Evolutionary conservation across 108 stramenopile genomes (phyloP).

Genomic region (Nitzschia putrida): DNA sequence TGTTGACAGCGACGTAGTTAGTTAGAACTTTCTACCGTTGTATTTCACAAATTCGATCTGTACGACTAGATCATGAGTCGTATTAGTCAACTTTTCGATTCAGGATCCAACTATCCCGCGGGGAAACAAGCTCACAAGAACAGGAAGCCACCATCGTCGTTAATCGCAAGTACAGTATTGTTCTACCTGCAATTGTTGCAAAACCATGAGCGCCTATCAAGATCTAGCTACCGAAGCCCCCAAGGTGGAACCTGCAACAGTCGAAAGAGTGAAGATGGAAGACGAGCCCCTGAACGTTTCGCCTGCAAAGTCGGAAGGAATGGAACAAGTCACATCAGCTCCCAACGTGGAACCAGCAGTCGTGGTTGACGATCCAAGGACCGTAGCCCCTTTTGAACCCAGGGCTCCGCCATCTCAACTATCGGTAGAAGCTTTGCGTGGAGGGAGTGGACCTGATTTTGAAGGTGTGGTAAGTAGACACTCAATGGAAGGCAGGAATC

Average conservation of each 20-base stretch:
- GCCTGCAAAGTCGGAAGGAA: constrained; percentile 30
- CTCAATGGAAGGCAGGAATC: background rate
- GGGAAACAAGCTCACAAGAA: no score
- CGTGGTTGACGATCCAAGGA: constrained; percentile 21
- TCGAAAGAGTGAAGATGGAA: constrained; percentile 12
- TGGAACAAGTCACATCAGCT: constrained; percentile 32
- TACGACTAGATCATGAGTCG: no score
- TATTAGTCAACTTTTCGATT: no score
- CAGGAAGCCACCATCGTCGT: no score
- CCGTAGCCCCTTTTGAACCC: constrained; percentile 29
- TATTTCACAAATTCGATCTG: no score
- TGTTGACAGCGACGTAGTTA: no score
- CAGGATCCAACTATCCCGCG: no score
- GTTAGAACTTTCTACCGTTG: no score
- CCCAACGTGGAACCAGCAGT: constrained; percentile 34
- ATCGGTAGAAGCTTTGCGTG: constrained; percentile 42
- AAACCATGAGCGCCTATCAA: constrained; percentile 21
- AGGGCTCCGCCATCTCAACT: constrained; percentile 17
- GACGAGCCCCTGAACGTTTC: constrained; percentile 27
- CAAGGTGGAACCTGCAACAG: constrained; percentile 51
- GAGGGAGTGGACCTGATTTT: constrained; percentile 41
- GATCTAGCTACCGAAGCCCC: constrained; percentile 60
- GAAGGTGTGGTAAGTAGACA: constrained; percentile 35
- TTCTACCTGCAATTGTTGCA: background rate
- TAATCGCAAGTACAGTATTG: background rate